Base-by-base conservation (phyloP, 495 filamentous ascomycete genomes). In the Aspergillus coremiiformis region DNA sequence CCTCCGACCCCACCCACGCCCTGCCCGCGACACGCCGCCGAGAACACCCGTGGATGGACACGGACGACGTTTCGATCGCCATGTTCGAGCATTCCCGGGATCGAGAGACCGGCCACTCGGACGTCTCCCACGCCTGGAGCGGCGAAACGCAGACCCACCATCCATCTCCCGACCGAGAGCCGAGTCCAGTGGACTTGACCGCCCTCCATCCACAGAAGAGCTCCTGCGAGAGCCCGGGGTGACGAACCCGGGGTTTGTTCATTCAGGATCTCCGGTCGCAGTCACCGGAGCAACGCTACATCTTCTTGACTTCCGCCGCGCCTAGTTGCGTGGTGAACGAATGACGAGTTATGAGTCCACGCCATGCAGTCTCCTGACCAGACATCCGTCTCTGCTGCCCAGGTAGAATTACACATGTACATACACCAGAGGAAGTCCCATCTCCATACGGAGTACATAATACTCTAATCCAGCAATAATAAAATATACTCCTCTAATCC, bases 1-100 rank as follows among this genome's bases (percentile, higher is more conserved):
- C 71, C 19, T 65, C 71, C 7, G 73, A 76, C 41, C 29, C 74
- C 1, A 76, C 73, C 26, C 73, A 70, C 49, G 66, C 71, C 6
- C 46, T 64, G 3, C 59, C 70, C 3, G 53, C 54, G 19, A 23
- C 46, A 19, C 51, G 55, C 9, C 60, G 52, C 2, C 63, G 59
- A 17, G 47, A 54, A 1, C 67, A 65, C 15, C 59, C 63, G 15
- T 67, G 62, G 53, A 68, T 72, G 68, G 67, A 74, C 41, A 47
- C 59, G 4, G 71, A 72, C 21, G 70, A 66, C 44, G 55, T 76
- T 51, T 73, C 66, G 7, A 71, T 73, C 46, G 73, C 71, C 50
- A 70, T 74, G 64, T 74, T 74, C 52, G 70, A 74, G 47, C 71
- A 74, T 46, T 60, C 59, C 0, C 42, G 41, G 0, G 57, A 63